Base-by-base conservation (phyloP, 805 yeast genomes). In the Cyberlindnera euphorbiiphila region DNA sequence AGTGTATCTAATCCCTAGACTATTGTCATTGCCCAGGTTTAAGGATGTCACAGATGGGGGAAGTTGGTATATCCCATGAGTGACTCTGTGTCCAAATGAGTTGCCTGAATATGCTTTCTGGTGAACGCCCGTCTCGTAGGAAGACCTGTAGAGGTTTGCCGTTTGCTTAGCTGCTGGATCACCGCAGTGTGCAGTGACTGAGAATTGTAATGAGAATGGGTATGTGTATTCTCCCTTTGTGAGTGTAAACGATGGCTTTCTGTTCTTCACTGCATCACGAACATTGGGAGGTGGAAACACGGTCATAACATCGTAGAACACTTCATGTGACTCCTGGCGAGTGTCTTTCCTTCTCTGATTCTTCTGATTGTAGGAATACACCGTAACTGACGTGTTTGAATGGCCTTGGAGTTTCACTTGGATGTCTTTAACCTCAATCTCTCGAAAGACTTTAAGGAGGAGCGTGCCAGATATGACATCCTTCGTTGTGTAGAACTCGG, bases 281-380 rank as follows among this genome's bases (percentile, higher is more conserved):
- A 73, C 64, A 36, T 73, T 69, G 11, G 61, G 64, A 0, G 81
- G 75, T 2, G 80, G 81, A 39, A 75, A 75, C 18, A 75, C 72
- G 0, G 73, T 64, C 19, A 49, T 39, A 1, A 75, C 66, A 37
- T 73, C 76, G 46, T 74, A 74, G 15, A 75, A 57, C 9, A 74
- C 56, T 39, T 66, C 65, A 49, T 75, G 81, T 30, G 24, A 8
- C 31, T 45, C 50, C 0, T 4, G 9, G 4, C 36, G 32, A 2
- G 41, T 32, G 4, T 25, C 43, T 9, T 23, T 23, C 5, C 36
- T 22, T 3, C 27, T 14, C 33, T 43, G 42, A 12, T 43, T 39
- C n/a, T 36, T 42, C 9, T 21, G 12, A 15, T 27, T 39, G 17
- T 25, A 25, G 6, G 34, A 40, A 6, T 37, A 42, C 10, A 36